A percentile compares a stretch with the other conserved stretches of the same genome.
phyloP scores from a whole-genome alignment of 345 rosid genomes.

The Cardamine resedifolia region DNA sequence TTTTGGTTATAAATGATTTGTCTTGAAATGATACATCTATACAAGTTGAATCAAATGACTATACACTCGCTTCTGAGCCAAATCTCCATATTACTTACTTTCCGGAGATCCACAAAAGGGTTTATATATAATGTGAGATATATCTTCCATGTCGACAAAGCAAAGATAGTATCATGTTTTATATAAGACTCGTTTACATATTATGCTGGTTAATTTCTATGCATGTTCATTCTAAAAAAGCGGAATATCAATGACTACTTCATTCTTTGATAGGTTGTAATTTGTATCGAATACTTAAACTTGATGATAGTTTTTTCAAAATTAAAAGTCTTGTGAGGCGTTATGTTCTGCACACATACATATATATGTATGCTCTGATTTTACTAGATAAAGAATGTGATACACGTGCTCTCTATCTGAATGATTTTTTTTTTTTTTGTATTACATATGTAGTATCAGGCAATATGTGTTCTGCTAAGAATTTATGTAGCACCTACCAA shows the following conservation, averaged over 20 bases:
- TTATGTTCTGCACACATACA: not conserved
- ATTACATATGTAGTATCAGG: not conserved
- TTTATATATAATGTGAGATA: not conserved
- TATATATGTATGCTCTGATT: not conserved
- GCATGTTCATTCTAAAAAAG: no score
- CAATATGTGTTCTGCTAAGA: not conserved
- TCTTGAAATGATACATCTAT: not conserved
- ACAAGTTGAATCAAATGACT: not conserved
- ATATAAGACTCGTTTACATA: not conserved
- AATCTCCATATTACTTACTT: not conserved
- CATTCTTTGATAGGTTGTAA: not conserved
- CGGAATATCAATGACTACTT: not conserved
- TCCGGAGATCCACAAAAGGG: not conserved
- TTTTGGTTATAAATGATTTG: not conserved
- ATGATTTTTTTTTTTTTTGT: not conserved
- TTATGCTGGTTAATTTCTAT: not conserved
- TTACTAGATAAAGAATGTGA: not conserved
- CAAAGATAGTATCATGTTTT: not conserved
- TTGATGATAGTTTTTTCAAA: no score
- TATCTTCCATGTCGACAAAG: not conserved
- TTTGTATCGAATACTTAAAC: no score
- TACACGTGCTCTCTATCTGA: not conserved
- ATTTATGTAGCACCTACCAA: not conserved
- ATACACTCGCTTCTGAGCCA: no score
- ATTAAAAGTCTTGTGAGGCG: not conserved